Percentiles rank a stretch among this genome's conserved stretches.
Evolutionary conservation across 1,284 basidiomycete genomes (phyloP).

Genomic region (Exsudoporus floridanus): DNA sequence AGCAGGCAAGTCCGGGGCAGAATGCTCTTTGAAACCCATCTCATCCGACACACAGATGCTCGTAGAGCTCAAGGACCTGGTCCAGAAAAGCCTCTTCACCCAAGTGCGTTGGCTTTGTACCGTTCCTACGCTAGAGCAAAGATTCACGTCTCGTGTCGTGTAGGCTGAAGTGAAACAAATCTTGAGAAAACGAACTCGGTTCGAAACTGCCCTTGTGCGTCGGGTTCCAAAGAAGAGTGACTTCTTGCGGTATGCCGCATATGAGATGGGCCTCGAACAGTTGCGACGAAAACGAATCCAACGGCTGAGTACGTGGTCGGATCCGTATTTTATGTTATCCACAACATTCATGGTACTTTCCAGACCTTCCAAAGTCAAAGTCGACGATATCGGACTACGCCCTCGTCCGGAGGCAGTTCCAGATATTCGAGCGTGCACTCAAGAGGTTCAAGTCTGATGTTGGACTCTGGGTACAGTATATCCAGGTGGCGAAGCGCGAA

Average conservation of each 20-base stretch:
- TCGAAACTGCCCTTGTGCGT: constrained; percentile 83
- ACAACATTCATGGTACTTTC: background rate
- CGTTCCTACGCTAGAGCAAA: background rate
- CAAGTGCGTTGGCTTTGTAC: constrained; percentile 51
- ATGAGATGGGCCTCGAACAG: constrained; percentile 88
- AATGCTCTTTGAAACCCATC: constrained; percentile 2
- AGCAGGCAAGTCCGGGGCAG: constrained; percentile 55
- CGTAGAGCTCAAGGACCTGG: constrained; percentile 92
- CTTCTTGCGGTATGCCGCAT: constrained; percentile 88
- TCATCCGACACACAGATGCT: constrained; percentile 63
- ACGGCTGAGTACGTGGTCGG: constrained; percentile 62
- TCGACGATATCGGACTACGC: constrained; percentile 80
- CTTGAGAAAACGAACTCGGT: constrained; percentile 79
- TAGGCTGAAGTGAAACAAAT: constrained; percentile 76
- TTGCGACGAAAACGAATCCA: constrained; percentile 74
- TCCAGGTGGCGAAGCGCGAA: constrained; percentile 79
- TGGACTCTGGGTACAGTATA: constrained; percentile 86
- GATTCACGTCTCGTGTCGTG: background rate
- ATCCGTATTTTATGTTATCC: constrained; percentile 2
- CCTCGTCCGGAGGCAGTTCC: constrained; percentile 78
- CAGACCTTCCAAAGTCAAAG: constrained; percentile 53
- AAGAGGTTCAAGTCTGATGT: constrained; percentile 88
- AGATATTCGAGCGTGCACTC: constrained; percentile 89
- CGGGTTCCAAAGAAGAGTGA: constrained; percentile 84
- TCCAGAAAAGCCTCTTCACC: constrained; percentile 85